phyloP scores from a whole-genome alignment of 176 grass and related monocot species.

The Panicum miliaceum region DNA sequence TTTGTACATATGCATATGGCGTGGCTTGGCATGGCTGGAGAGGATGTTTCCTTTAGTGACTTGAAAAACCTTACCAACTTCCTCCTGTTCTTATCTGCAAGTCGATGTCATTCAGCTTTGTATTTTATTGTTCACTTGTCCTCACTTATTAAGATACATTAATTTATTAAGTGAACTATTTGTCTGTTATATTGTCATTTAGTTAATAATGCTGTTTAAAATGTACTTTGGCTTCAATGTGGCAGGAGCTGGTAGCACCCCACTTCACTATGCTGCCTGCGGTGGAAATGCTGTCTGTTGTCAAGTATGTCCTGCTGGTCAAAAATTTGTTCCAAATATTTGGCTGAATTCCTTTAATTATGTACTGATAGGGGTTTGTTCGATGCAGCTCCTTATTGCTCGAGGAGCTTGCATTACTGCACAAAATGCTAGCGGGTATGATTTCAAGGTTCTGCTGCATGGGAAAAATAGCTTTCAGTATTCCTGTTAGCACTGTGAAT shows the following conservation, averaged over 20 bases:
- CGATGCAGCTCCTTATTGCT: constrained; percentile 83
- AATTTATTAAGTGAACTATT: constrained; percentile 2
- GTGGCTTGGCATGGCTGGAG: background rate
- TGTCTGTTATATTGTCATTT: background rate
- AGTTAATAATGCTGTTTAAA: background rate
- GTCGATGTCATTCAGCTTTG: constrained; percentile 14
- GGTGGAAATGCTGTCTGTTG: constrained; percentile 93
- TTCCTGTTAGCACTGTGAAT: constrained; percentile 30
- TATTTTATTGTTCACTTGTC: constrained; percentile 7
- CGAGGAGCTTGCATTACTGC: constrained; percentile 69
- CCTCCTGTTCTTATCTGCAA: background rate
- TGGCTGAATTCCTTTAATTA: constrained; percentile 20
- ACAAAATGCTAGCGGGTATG: constrained; percentile 76
- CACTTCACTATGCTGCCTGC: constrained; percentile 95
- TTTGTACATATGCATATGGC: constrained; percentile 18
- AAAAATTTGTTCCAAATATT: constrained; percentile 27
- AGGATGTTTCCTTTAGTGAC: background rate
- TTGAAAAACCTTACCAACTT: background rate
- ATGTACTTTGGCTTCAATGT: constrained; percentile 33
- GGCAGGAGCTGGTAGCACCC: constrained; percentile 88
- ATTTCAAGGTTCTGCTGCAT: constrained; percentile 20
- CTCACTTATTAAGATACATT: constrained; percentile 13
- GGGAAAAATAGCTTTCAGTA: background rate
- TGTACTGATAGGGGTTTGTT: constrained; percentile 28
- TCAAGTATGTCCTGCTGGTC: constrained; percentile 67